These are phyloP conservation scores for Lactarius trivialis DNA, from an alignment of 768 basidiomycete genomes.

Conservation along the genomic window DNA sequence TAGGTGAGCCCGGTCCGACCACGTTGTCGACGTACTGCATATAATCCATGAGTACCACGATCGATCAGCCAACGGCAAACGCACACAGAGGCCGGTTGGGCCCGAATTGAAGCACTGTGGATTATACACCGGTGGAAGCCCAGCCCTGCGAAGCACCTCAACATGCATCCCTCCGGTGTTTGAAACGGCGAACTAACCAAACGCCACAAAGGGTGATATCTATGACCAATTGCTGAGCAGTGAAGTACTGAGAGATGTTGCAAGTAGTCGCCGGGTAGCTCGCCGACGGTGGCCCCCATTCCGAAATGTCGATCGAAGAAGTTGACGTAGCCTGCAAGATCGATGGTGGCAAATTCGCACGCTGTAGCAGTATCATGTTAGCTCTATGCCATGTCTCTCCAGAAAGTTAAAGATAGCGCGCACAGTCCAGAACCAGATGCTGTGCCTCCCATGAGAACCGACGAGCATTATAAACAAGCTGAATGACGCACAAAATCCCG, in stretches of 20 bases:
- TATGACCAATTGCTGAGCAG: slow-evolving; percentile 45
- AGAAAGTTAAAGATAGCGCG: slow-evolving; percentile 12
- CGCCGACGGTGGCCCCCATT: slow-evolving; percentile 43
- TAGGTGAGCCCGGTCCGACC: slow-evolving; percentile 46
- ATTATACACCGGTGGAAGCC: slow-evolving; percentile 38
- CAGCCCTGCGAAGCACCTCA: slow-evolving; percentile 39
- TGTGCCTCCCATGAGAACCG: slow-evolving; percentile 17
- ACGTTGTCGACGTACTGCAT: slow-evolving; percentile 49
- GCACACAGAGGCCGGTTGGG: slow-evolving; percentile 38
- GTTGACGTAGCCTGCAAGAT: slow-evolving; percentile 30
- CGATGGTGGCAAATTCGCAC: slow-evolving; percentile 33
- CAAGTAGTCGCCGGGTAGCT: slow-evolving; percentile 37
- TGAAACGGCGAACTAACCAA: slow-evolving; percentile 33
- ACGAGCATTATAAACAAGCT: neutral
- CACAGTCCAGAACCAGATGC: slow-evolving; percentile 48
- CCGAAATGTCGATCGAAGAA: slow-evolving; percentile 33
- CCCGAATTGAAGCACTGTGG: slow-evolving; percentile 37
- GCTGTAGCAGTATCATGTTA: slow-evolving; percentile 25
- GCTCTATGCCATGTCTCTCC: neutral
- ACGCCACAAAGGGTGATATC: slow-evolving; percentile 53
- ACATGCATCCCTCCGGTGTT: neutral
- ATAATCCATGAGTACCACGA: neutral
- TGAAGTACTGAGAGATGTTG: slow-evolving; percentile 41
- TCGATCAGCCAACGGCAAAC: slow-evolving; percentile 20
- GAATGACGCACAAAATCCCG: slow-evolving; percentile 40